phyloP scores from a whole-genome alignment of 1,284 basidiomycete species.

The Xanthoconium separans region DNA sequence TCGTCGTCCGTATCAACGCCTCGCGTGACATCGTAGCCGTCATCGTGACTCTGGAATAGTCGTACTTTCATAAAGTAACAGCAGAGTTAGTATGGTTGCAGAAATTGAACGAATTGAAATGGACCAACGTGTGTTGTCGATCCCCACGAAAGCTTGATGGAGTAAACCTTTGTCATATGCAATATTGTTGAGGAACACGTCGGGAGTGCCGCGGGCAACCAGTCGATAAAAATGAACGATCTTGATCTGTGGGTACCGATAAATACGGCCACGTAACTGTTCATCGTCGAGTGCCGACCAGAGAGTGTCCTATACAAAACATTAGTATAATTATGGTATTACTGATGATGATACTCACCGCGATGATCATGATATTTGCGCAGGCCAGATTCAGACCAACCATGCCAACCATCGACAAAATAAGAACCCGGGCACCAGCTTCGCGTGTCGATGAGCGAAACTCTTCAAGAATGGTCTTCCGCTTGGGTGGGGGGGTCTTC shows the following conservation, averaged over 20 bases:
- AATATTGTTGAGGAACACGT: neutral
- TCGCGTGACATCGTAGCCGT: no score
- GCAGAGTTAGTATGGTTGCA: no score
- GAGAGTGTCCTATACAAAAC: conserved; percentile 1
- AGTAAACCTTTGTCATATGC: neutral
- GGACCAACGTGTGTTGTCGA: neutral
- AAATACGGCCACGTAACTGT: conserved; percentile 1
- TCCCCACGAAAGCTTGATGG: neutral
- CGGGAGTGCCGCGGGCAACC: neutral
- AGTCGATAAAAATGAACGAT: conserved; percentile 9
- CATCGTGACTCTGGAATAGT: no score
- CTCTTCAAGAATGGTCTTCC: neutral
- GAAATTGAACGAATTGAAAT: neutral
- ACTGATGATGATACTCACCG: conserved; percentile 5
- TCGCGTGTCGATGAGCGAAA: conserved; percentile 3
- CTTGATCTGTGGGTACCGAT: conserved; percentile 8
- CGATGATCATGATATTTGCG: conserved; percentile 22
- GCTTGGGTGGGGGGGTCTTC: neutral
- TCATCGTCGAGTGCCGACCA: conserved; percentile 15
- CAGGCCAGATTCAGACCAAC: conserved; percentile 22
- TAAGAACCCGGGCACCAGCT: conserved; percentile 4
- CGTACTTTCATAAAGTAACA: no score
- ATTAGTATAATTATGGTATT: neutral
- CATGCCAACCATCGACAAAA: conserved; percentile 20
- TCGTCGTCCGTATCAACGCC: no score